Conservation (phyloP, 495 filamentous ascomycete species). For the Penicillium fimorum region DNA sequence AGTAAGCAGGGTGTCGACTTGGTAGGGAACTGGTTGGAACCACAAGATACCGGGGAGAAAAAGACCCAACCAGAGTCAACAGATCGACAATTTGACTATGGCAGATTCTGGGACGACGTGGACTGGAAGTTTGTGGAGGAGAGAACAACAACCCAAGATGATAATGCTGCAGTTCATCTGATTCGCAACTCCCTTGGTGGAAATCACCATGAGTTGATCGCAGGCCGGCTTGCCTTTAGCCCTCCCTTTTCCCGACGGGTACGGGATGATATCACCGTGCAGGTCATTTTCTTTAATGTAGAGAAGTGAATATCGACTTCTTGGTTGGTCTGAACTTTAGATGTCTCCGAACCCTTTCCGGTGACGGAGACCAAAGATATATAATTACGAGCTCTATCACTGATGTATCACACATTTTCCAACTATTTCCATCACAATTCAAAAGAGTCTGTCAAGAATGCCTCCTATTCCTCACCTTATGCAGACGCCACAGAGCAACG, state of each 20-base stretch:
- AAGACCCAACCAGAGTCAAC: slow-evolving; percentile 18
- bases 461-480: background rate
- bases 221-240: slow-evolving; percentile 47
- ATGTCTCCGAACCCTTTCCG: background rate
- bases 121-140: slow-evolving; percentile 30
- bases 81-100: slow-evolving; percentile 30
- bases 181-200: slow-evolving; percentile 63
- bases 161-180: slow-evolving; percentile 63
- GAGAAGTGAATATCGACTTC: background rate
- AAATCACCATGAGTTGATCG: slow-evolving; percentile 53
- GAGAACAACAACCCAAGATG: slow-evolving; percentile 52
- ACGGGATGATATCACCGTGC: slow-evolving; percentile 61
- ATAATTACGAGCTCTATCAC: background rate
- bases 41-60: slow-evolving; percentile 8
- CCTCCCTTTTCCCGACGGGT: slow-evolving; percentile 49
- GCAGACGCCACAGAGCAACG: background rate
- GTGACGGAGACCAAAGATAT: background rate
- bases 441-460: background rate
- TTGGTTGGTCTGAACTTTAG: background rate
- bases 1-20: slow-evolving; percentile 59
- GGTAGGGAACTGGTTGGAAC: slow-evolving; percentile 55
- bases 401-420: background rate
- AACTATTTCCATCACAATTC: background rate
- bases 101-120: slow-evolving; percentile 21
- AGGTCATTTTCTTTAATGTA: slow-evolving; percentile 59